Base-by-base conservation (phyloP, 2,329 filamentous ascomycete species). In the Annulohypoxylon truncatum region DNA sequence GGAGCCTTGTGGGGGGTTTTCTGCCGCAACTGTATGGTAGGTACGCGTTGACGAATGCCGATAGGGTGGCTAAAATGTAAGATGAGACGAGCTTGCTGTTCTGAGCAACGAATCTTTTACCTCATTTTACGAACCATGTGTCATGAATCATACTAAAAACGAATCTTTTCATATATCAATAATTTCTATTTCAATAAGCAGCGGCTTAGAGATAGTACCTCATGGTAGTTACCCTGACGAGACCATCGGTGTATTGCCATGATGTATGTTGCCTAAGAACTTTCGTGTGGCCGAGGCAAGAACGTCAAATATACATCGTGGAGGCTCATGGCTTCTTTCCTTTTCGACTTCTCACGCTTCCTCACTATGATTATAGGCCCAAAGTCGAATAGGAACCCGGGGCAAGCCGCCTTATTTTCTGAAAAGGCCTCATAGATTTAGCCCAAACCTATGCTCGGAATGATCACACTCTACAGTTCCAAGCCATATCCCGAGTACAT, bases 51-150 rank as follows among this genome's bases (percentile, higher is more conserved):
- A 75, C 72, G 66, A 54, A 68, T 74, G 66, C 68, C 69, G 63
- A 54, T 67, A 73, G 71, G 64, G 69, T 73, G 64, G 73, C 72
- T 50, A 73, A 64, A 58, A 73, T 74, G 33, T 74, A 69, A 72
- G 42, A 18, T 24, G 44, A 62, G 29, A 59, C n/a, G n/a, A 42
- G 10, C 53, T 53, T 6, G 42, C 24, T 18, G 5, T 38, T 40
- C 29, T 54, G 15, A 48, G 18, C 5, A 42, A 58, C 7, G n/a
- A 28, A 24, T 13, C n/a, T 4, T 26, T 9, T 28, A 20, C 15
- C 18, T 46, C 24, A 20, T 29, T 44, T 35, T 18, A 47, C 40
- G 10, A 44, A 20, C 18, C 28, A 44, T 28, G 3, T 31, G 6
- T 54, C 7, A 12, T 31, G 38, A 22, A 42, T 22, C 20, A 28